phyloP scores from a whole-genome alignment of 1,284 basidiomycete species.

The Fomitopsis schrenkii region DNA sequence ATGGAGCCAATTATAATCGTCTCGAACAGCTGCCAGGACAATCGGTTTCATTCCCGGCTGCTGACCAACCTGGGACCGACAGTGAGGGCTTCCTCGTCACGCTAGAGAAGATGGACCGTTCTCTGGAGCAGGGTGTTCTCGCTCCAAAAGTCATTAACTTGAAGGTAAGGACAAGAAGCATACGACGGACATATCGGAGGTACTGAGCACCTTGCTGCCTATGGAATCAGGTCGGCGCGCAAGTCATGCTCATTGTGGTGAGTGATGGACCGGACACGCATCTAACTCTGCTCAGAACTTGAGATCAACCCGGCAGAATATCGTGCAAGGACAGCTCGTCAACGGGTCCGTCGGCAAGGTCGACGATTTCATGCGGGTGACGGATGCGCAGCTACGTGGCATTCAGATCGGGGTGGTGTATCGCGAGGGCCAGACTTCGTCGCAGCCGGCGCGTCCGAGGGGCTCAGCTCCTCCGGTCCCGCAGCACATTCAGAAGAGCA shows the following conservation, averaged over 20 bases:
- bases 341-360: conserved; percentile 89
- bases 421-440: background rate
- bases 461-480: background rate
- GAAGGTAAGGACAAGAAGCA: conserved; percentile 16
- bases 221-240: conserved; percentile 42
- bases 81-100: conserved; percentile 13
- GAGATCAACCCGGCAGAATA: background rate
- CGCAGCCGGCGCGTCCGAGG: no score
- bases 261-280: background rate
- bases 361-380: conserved; percentile 52
- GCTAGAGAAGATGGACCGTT: conserved; percentile 15
- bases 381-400: conserved; percentile 40
- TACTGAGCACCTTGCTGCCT: background rate
- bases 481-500: conserved; percentile 8
- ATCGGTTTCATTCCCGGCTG: conserved; percentile 32
- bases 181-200: background rate
- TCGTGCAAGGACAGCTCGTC: conserved; percentile 55
- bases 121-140: conserved; percentile 26
- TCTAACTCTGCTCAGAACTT: background rate
- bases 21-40: conserved; percentile 30
- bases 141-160: conserved; percentile 28
- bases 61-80: conserved; percentile 31
- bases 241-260: conserved; percentile 78
- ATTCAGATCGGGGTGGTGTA: conserved; percentile 31
- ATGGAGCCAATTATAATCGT: conserved; percentile 48